Evolutionary conservation across 2,329 filamentous ascomycete genomes (phyloP).

Genomic region (Aspergillus luchuensis): DNA sequence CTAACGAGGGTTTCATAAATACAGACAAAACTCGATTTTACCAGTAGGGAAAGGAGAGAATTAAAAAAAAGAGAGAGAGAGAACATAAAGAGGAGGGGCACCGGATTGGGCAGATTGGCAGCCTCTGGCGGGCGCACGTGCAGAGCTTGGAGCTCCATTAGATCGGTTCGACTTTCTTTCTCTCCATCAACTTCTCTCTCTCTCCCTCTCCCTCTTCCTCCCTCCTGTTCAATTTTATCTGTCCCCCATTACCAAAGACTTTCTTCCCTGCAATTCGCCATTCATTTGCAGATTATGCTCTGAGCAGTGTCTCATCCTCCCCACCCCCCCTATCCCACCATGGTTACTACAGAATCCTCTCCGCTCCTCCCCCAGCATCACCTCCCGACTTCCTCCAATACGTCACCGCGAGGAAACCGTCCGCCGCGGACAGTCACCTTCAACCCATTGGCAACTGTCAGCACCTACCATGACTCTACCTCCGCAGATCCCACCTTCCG

Average conservation of each 20-base stretch:
- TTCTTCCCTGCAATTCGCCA: not conserved
- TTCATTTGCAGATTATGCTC: not conserved
- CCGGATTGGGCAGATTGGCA: slow-evolving; percentile 12
- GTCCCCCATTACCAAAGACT: not conserved
- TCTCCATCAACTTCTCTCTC: slow-evolving; percentile 11
- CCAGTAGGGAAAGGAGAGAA: not conserved
- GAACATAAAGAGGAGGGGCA: not conserved
- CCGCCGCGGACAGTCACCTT: slow-evolving; percentile 51
- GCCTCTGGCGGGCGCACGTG: slow-evolving; percentile 26
- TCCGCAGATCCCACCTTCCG: slow-evolving; percentile 45
- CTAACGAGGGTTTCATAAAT: too few species aligned
- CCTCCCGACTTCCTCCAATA: slow-evolving; percentile 30
- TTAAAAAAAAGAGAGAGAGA: not conserved
- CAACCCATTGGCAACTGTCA: slow-evolving; percentile 50
- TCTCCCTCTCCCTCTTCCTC: not conserved
- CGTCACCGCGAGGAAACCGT: slow-evolving; percentile 43
- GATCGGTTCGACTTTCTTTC: slow-evolving; percentile 7
- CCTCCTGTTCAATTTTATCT: not conserved
- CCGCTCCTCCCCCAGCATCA: slow-evolving; percentile 44
- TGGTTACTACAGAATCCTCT: slow-evolving; percentile 44
- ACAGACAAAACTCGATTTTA: too few species aligned
- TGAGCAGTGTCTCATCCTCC: slow-evolving; percentile 6
- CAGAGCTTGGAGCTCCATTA: slow-evolving; percentile 21
- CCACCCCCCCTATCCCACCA: slow-evolving; percentile 18
- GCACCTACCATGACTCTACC: slow-evolving; percentile 45